Conservation (phyloP, 2,329 filamentous ascomycete species). For the Penicillium polonicum region DNA sequence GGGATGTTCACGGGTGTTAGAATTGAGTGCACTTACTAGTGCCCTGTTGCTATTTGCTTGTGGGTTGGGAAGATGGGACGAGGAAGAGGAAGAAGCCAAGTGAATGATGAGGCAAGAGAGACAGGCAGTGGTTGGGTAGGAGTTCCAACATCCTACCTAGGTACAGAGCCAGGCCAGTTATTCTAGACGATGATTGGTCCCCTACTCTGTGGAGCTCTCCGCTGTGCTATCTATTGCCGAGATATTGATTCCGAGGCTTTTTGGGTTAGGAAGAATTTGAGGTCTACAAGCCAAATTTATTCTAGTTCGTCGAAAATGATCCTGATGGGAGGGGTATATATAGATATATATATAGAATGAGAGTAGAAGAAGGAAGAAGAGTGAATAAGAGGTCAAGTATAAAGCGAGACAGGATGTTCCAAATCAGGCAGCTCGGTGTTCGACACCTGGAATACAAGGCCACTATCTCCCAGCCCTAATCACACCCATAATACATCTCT, state of each 20-base stretch:
- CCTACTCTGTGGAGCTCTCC: not conserved
- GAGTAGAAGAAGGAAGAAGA: not conserved
- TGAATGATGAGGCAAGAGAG: not conserved
- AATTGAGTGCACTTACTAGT: not conserved
- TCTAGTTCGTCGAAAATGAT: not conserved
- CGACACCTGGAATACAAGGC: not conserved
- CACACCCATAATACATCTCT: not conserved
- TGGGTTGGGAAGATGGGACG: too few species aligned
- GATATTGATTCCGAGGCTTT: not conserved
- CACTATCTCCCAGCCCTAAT: not conserved
- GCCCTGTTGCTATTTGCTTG: not conserved
- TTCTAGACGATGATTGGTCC: not conserved
- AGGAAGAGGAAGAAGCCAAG: not conserved
- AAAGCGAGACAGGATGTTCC: not conserved
- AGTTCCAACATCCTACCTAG: not conserved
- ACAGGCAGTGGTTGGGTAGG: not conserved
- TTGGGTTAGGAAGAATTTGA: too few species aligned
- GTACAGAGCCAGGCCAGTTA: not conserved
- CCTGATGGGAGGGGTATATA: not conserved
- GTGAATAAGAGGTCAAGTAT: not conserved
- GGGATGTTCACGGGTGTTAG: not conserved
- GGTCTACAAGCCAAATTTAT: not conserved
- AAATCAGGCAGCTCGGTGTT: not conserved
- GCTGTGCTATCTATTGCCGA: not conserved
- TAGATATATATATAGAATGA: not conserved